Evolutionary conservation across 495 filamentous ascomycete genomes (phyloP), one percentile per base, ranked within the genome.

Genomic region (Aspergillus egyptiacus): DNA sequence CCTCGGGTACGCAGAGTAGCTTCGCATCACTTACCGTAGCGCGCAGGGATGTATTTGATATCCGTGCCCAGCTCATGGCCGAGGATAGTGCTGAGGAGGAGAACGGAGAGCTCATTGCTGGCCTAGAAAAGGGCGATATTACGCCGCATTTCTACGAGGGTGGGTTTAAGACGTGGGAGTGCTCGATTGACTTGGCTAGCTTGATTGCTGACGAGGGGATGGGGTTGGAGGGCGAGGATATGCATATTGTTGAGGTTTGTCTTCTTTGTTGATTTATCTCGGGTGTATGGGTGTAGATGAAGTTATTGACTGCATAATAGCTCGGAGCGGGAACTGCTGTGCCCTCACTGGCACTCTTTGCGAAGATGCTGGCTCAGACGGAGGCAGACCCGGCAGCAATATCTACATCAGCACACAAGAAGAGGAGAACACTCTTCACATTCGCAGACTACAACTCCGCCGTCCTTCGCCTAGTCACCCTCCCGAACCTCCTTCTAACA

Each of bases 121-220:
- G 82, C 17, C 73, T 93, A 8, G 87, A 84, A 25, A 74, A 86
- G 58, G 84, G 87, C 50, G 93, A 98, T 62, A 82, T 98, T 59
- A 86, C 82, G 62, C 86, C 88, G 10, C 84, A 86, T 52, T 82
- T 96, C 58, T 98, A 98, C 65, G 93, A 98, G 64, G 93, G 93
- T 30, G 93, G 93, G n/a, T 91, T 96, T 68, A 97, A 98, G 72
- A 95, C 88, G 54, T 98, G 93, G 93, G 93, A 98, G 68, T 95
- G 93, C 69, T 83, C 86, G 9, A 68, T 94, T 44, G 93, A 97
- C 68, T 69, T 98, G 15, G 90, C 88, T 13, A 85, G 77, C 56
- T 77, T 88, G 19, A 55, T 64, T 34, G 34, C 53, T 24, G 45
- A 51, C 2, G 60, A 66, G 20, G 44, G 33, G 9, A 54, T 46